phyloP scores from a whole-genome alignment of 2,329 filamentous ascomycete genomes.

The Neopestalotiopsis rosae region DNA sequence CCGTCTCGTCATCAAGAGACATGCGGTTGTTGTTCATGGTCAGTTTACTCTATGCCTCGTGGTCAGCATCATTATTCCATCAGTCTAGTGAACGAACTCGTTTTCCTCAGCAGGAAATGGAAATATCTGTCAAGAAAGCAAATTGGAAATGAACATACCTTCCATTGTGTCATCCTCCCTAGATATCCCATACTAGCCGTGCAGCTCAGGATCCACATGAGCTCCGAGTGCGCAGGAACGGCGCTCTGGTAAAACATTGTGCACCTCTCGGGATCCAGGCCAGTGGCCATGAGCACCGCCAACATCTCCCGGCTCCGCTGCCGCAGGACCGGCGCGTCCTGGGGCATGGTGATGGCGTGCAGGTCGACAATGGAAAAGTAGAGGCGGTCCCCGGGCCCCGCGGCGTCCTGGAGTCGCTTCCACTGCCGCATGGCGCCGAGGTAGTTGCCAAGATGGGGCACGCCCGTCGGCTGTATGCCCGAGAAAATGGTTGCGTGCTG shows the following conservation, averaged over 20 bases:
- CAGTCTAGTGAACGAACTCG: too few species aligned
- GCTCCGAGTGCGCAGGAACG: constrained; percentile 79
- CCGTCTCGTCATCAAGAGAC: constrained; percentile 60
- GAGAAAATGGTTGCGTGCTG: constrained; percentile 73
- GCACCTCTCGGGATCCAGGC: constrained; percentile 77
- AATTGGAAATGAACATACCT: constrained; percentile 57
- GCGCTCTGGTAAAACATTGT: constrained; percentile 84
- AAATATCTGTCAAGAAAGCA: too few species aligned
- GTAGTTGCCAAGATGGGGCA: constrained; percentile 95
- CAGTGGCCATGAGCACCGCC: constrained; percentile 82
- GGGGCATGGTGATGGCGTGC: constrained; percentile 86
- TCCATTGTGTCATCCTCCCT: constrained; percentile 99
- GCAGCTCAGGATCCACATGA: constrained; percentile 97
- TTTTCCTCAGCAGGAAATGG: background rate
- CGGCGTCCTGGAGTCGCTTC: constrained; percentile 77
- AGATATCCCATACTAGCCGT: constrained; percentile 91
- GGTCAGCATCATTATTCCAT: background rate
- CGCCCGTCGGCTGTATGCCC: constrained; percentile 93
- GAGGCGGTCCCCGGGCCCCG: constrained; percentile 62
- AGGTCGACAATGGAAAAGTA: constrained; percentile 91
- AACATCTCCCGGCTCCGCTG: constrained; percentile 75
- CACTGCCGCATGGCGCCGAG: constrained; percentile 87
- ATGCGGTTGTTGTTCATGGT: constrained; percentile 64
- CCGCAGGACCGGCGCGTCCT: constrained; percentile 66
- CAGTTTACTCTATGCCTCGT: constrained; percentile 69